Evolutionary conservation across 2,329 filamentous ascomycete genomes (phyloP), one percentile per base, ranked within the genome.

Genomic region (Penicillium sp.): DNA sequence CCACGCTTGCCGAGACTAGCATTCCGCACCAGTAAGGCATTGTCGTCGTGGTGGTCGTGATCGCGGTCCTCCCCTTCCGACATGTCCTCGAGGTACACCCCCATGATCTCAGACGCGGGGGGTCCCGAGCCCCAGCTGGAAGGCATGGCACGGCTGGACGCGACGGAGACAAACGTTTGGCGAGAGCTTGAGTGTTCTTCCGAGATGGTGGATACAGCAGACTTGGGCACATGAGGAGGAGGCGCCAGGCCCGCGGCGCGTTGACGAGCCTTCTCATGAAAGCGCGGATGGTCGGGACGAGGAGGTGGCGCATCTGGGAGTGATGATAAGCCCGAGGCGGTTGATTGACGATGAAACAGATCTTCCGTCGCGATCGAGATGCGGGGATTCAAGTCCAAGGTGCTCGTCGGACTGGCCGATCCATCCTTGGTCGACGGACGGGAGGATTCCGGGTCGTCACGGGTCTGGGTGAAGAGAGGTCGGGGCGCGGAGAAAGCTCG

Each of bases 151-250:
- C 82, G 79, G 56, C 85, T 89, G 3, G 86, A 89, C 24, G 70
- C 85, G 59, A 81, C 84, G 0, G 86, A 88, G 27, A 75, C 75
- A 61, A 58, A 48, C 5, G 63, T 60, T 27, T 82, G 81, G 25
- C 76, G 60, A 25, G 66, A 58, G 43, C 70, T 73, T 0, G 79
- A 76, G 53, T 77, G 80, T 62, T 90, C 86, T 65, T 90, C 86
- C 0, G 83, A 84, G 45, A 90, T 90, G 0, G 86, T 85, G 0
- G 86, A 86, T 26, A 90, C 84, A 50, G 77, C 84, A 0, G 84
- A 86, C 54, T 76, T 79, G 3, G 84, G 67, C 28, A 65, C 57
- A 34, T 66, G 65, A 24, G 62, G 48, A 12, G 62, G 65, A 8
- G 65, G 65, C 39, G 62, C 61, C 35, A 66, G 59, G 38, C 63